phyloP scores from a whole-genome alignment of 306 rosid species.

The Cucumis hystrix region DNA sequence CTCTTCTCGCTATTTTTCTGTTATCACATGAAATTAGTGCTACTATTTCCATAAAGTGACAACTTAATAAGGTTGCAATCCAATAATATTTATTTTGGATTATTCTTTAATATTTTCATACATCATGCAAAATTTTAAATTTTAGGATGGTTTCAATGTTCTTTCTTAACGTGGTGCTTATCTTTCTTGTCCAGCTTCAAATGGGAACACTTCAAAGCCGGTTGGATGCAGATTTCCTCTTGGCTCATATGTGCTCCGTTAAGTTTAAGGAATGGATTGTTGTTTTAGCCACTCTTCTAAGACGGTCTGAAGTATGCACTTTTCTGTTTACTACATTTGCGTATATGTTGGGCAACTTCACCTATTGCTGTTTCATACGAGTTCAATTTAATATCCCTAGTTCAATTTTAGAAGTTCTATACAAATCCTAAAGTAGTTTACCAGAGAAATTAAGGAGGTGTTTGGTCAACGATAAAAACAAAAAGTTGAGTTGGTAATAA shows the following conservation, averaged over 20 bases:
- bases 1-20: background rate
- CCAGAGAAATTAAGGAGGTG: background rate
- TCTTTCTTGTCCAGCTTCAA: constrained; percentile 56
- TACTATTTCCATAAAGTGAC: background rate
- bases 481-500: too few relatives aligned
- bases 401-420: background rate
- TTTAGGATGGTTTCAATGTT: background rate
- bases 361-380: background rate
- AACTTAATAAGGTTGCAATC: background rate
- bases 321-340: background rate
- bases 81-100: background rate
- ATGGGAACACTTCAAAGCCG: constrained; percentile 83
- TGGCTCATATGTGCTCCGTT: constrained; percentile 93
- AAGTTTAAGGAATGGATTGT: constrained; percentile 99
- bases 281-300: constrained; percentile 81
- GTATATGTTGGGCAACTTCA: background rate
- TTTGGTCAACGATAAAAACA: too few relatives aligned
- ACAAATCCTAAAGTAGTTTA: background rate
- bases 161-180: background rate
- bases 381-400: too few relatives aligned
- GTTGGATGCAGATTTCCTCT: constrained; percentile 90
- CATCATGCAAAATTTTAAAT: background rate
- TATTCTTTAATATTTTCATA: background rate
- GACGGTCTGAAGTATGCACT: constrained; percentile 67
- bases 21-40: background rate